Percentiles rank a stretch among this genome's conserved stretches.
Evolutionary conservation across 2,329 filamentous ascomycete genomes (phyloP).

Genomic region (Sporothrix pseudoabietina): DNA sequence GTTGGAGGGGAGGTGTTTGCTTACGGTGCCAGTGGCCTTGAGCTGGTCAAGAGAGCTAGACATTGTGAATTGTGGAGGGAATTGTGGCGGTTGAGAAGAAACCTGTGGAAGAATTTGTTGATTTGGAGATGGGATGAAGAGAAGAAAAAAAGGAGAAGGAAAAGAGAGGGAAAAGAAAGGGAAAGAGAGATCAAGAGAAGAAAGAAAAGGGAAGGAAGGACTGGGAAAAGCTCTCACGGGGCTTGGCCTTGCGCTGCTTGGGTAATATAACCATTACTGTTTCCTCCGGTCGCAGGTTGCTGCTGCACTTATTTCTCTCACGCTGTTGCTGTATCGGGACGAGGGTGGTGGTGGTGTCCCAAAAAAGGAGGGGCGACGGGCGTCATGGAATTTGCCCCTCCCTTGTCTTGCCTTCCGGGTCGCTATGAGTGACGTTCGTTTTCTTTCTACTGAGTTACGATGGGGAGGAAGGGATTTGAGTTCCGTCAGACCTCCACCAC

Average conservation of each 20-base stretch:
- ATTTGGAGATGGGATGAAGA: constrained; percentile 4
- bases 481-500: neutral
- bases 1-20: constrained; percentile 40
- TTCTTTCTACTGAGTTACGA: neutral
- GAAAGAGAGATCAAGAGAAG: neutral
- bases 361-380: constrained; percentile 24
- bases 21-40: constrained; percentile 93
- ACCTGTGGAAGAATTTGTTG: neutral
- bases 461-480: neutral
- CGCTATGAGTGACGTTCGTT: neutral
- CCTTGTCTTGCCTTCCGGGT: constrained; percentile 9
- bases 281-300: neutral
- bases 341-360: constrained; percentile 5
- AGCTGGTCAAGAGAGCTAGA: constrained; percentile 91
- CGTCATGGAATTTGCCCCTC: constrained; percentile 29
- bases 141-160: neutral
- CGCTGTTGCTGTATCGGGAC: constrained; percentile 22
- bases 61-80: constrained; percentile 56
- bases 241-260: constrained; percentile 20
- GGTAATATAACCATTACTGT: constrained; percentile 26
- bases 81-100: constrained; percentile 26
- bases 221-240: constrained; percentile 23
- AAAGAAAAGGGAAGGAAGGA: constrained; percentile 9
- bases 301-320: constrained; percentile 16
- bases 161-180: neutral